Evolutionary conservation across 1,284 basidiomycete species (phyloP), one percentile per base, ranked within the genome.

Genomic region (Gomphus bonarii): DNA sequence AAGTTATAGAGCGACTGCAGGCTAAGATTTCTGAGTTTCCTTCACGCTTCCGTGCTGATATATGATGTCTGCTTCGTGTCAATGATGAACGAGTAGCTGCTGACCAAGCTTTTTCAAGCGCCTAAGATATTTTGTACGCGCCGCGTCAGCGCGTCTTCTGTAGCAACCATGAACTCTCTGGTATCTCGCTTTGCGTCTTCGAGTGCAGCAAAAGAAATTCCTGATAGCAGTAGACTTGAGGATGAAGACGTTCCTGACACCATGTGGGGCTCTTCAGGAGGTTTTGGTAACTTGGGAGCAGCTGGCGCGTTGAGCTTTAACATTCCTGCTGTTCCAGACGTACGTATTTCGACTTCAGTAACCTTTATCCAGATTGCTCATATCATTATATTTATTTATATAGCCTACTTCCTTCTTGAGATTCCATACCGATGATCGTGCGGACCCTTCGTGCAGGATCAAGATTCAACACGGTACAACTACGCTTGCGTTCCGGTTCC

Each of bases 391-490:
- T n/a, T n/a, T n/a, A n/a, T n/a, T n/a, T 33, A 16, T 48, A 0
- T 66, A 97, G 94, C 93, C 94, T n/a, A 79, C 88, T 55, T 76
- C 85, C 5, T 97, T 97, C 74, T 76, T 97, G 65, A 80, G 86
- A 64, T 72, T 91, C 59, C 91, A 97, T 73, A 95, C 94, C 56
- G 93, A 97, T 69, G 92, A 95, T 72, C 88, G 85, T 63, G 89
- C 90, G 58, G 91, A 95, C 75, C 91, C 94, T 40, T 83, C 81
- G 61, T 95, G 93, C 75, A 85, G 81, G 70, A 99, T 99, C 76
- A 99, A 99, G 79, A 94, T 99, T 63, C 88, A 94, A 66, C 97
- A 99, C 73, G 97, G 97, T 66, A 99, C 97, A 16, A 99, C 97
- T 3, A 99, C 97, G 3, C 80, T 99, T 49, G 97, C 97, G 9